These are phyloP conservation scores for Bonia amplexicaulis DNA, from an alignment of 176 grass and related monocot genomes.

Conservation along the genomic window DNA sequence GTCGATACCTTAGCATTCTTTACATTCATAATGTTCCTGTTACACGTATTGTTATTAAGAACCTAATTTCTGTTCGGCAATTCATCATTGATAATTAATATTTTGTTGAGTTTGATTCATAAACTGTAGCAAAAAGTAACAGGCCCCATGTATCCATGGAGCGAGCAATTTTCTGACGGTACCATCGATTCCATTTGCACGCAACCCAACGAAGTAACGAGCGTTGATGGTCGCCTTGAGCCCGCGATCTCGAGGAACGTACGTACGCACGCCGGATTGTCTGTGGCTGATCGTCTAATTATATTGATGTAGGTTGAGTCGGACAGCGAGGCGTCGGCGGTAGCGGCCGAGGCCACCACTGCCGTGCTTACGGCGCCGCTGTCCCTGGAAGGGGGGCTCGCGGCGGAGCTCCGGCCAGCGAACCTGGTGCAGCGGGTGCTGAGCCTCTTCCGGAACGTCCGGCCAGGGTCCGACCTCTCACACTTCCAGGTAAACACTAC, in stretches of 20 bases:
- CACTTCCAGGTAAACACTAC: slow-evolving; percentile 53
- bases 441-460: slow-evolving; percentile 78
- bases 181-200: background rate
- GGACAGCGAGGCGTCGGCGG: slow-evolving; percentile 4
- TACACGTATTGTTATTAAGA: no score
- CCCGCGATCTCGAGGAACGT: background rate
- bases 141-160: no score
- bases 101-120: background rate
- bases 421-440: slow-evolving; percentile 61
- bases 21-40: no score
- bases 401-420: slow-evolving; percentile 54
- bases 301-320: slow-evolving; percentile 32
- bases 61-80: no score
- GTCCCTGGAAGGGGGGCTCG: slow-evolving; percentile 66
- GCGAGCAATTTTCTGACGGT: background rate
- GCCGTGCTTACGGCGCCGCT: slow-evolving; percentile 68
- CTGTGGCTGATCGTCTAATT: background rate
- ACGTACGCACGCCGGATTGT: background rate
- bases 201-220: background rate
- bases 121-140: no score
- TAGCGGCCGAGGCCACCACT: background rate
- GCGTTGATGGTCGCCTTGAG: background rate
- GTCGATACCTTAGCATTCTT: no score
- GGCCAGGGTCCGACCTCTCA: slow-evolving; percentile 77
- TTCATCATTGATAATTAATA: no score